phyloP scores from a whole-genome alignment of 805 yeast species.

The Sungouiozyma intestinalis region DNA sequence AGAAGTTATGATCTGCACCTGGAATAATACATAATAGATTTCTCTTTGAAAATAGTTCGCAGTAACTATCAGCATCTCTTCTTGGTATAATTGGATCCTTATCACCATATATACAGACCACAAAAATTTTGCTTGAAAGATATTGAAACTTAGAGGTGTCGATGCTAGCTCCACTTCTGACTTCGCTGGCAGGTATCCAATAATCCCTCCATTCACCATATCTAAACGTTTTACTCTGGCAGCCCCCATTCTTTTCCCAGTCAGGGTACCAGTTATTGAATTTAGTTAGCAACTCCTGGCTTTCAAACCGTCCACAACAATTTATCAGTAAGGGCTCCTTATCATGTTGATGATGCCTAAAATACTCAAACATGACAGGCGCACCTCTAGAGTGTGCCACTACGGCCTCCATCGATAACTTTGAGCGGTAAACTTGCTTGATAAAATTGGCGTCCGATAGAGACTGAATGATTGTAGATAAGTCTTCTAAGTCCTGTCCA shows the following conservation, averaged over 20 bases:
- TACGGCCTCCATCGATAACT: conserved; percentile 43
- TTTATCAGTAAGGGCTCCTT: conserved; percentile 60
- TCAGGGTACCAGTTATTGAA: conserved; percentile 27
- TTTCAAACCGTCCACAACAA: conserved; percentile 60
- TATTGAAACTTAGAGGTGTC: conserved; percentile 34
- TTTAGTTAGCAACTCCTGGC: conserved; percentile 36
- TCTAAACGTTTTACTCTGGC: conserved; percentile 34
- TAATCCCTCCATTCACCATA: conserved; percentile 37
- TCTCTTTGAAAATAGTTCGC: conserved; percentile 45
- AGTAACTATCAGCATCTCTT: conserved; percentile 48
- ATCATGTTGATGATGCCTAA: conserved; percentile 24
- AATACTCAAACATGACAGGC: conserved; percentile 68
- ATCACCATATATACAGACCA: conserved; percentile 62
- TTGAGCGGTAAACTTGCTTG: background rate
- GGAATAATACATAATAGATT: conserved; percentile 49
- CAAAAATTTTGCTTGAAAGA: conserved; percentile 38
- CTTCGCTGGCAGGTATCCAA: conserved; percentile 41
- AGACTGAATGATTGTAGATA: conserved; percentile 33
- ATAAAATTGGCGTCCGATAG: background rate
- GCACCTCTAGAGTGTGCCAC: conserved; percentile 78
- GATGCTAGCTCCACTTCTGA: conserved; percentile 38
- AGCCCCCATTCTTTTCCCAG: conserved; percentile 36
- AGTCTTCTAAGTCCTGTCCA: conserved; percentile 57
- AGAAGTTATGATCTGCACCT: conserved; percentile 75
- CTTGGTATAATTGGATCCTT: conserved; percentile 57